These are phyloP conservation scores for Penicillium corylophilum DNA, from an alignment of 2,329 filamentous ascomycete species.

Conservation along the genomic window DNA sequence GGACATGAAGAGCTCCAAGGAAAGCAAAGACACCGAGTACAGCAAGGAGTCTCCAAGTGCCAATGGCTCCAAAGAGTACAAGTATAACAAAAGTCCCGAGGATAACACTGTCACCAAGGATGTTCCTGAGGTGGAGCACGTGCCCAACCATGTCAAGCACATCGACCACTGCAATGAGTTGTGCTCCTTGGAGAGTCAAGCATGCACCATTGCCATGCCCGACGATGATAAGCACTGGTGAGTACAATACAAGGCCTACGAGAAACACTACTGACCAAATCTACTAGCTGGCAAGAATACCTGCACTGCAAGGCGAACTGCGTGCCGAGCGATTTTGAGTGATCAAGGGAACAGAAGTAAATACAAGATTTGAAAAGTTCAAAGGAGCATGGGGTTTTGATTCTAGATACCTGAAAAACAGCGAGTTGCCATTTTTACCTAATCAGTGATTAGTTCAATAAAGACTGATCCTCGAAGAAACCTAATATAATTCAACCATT, in stretches of 20 bases:
- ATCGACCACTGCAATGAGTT: slow-evolving; percentile 23
- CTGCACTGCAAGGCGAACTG: slow-evolving; percentile 20
- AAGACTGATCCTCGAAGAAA: too few relatives aligned
- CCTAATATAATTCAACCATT: too few relatives aligned
- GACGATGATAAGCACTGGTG: slow-evolving; percentile 29
- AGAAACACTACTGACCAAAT: neutral
- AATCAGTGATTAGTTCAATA: neutral
- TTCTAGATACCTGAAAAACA: neutral
- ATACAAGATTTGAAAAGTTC: neutral
- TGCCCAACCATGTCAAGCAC: slow-evolving; percentile 11
- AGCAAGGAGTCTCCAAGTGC: too few relatives aligned
- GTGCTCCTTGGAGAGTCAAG: slow-evolving; percentile 25
- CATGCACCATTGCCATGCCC: slow-evolving; percentile 25
- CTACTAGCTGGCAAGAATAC: slow-evolving; percentile 19
- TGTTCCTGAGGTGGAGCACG: neutral
- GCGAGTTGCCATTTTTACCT: neutral
- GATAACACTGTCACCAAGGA: neutral
- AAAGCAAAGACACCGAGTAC: too few relatives aligned
- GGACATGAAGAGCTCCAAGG: too few relatives aligned
- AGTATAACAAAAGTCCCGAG: too few relatives aligned
- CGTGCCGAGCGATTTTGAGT: slow-evolving; percentile 13
- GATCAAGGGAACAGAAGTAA: neutral
- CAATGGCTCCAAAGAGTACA: too few relatives aligned
- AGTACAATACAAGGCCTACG: slow-evolving; percentile 1
- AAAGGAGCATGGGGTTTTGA: neutral